Evolutionary conservation across 495 filamentous ascomycete genomes (phyloP).

Genomic region (Neurospora terricola): DNA sequence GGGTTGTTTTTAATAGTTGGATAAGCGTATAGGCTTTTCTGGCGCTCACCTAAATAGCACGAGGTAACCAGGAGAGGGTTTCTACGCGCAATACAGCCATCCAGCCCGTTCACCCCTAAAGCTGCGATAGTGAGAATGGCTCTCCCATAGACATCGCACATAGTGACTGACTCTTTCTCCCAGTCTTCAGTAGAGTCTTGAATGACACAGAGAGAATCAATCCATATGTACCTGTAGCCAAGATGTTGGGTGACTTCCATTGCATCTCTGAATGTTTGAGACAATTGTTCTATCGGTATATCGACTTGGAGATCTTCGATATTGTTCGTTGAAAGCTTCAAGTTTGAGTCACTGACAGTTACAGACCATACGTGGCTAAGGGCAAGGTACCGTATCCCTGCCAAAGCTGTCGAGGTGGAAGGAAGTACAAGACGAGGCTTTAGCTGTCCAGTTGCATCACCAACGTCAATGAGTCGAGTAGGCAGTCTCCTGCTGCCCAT

Average conservation of each 20-base stretch:
- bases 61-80: neutral
- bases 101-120: neutral
- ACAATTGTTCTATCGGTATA: neutral
- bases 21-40: neutral
- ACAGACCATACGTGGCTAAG: neutral
- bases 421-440: neutral
- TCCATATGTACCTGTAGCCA: neutral
- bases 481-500: neutral
- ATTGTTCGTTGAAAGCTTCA: neutral
- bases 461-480: neutral
- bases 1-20: neutral
- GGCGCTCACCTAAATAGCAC: neutral
- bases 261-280: neutral
- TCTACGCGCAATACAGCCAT: neutral
- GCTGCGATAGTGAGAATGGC: neutral
- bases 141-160: neutral
- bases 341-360: neutral
- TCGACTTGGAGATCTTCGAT: neutral
- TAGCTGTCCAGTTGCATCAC: rapidly evolving
- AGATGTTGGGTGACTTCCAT: neutral
- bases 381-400: neutral
- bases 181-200: neutral
- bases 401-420: neutral
- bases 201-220: neutral
- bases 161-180: neutral